Percentiles rank a stretch among this genome's conserved stretches.
Evolutionary conservation across 345 rosid genomes (phyloP).

Genomic region (Iberis pinnata): DNA sequence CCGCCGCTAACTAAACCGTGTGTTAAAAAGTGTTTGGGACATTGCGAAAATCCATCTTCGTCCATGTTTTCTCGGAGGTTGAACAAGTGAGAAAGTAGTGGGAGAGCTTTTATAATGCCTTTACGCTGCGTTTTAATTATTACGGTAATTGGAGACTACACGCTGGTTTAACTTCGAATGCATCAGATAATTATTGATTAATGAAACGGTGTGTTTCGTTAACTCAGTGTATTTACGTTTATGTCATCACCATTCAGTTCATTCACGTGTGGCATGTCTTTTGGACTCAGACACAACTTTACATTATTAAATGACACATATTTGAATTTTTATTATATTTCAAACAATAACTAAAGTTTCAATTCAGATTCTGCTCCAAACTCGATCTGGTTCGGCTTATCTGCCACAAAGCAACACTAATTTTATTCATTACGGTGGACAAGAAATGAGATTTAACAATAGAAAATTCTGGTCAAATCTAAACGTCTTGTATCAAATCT

Average conservation of each 20-base stretch:
- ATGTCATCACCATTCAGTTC: slow-evolving; percentile 28
- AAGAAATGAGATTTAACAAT: no score
- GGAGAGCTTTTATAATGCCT: neutral
- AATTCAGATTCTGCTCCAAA: no score
- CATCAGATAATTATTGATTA: neutral
- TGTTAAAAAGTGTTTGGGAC: slow-evolving; percentile 56
- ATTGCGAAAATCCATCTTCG: slow-evolving; percentile 69
- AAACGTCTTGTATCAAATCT: no score
- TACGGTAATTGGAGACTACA: slow-evolving; percentile 13
- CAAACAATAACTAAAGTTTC: no score
- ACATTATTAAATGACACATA: no score
- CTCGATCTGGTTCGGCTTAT: no score
- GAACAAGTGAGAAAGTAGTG: slow-evolving; percentile 1
- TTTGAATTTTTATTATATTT: no score
- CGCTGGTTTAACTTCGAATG: neutral
- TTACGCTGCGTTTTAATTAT: slow-evolving; percentile 21
- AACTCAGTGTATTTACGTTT: slow-evolving; percentile 14
- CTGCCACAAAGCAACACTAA: no score
- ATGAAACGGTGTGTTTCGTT: slow-evolving; percentile 4
- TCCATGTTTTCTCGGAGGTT: slow-evolving; percentile 28
- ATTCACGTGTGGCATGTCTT: slow-evolving; percentile 30
- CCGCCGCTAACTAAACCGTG: slow-evolving; percentile 39
- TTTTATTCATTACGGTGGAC: no score
- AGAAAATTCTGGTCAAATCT: no score
- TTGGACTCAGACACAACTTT: neutral